Conservation (phyloP, 148 eudicot species). For the Camellia granthamiana region DNA sequence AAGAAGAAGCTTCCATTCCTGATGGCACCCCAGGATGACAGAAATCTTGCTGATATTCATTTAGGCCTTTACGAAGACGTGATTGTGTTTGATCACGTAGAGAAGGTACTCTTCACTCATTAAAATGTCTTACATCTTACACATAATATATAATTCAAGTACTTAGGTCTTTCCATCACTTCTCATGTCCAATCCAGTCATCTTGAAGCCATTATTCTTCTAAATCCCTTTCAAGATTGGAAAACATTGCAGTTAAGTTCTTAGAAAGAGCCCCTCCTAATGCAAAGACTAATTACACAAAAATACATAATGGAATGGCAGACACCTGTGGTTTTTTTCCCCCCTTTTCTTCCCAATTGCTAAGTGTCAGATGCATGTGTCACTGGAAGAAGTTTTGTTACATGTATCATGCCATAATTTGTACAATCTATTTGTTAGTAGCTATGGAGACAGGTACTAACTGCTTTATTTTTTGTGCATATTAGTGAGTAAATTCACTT, state of each 20-base stretch:
- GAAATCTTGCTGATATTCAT: conserved; percentile 51
- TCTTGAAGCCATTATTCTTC: conserved; percentile 1
- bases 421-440: not conserved
- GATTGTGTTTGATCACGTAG: conserved; percentile 53
- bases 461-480: conserved; percentile 2
- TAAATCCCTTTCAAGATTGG: not conserved
- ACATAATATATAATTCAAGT: not conserved
- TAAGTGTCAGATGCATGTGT: not conserved
- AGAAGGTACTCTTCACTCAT: conserved; percentile 35
- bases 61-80: conserved; percentile 56
- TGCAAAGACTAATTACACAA: not conserved
- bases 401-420: not conserved
- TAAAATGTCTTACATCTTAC: not conserved
- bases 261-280: not conserved
- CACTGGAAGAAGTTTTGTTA: not conserved
- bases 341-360: not conserved
- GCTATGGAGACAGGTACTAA: not conserved
- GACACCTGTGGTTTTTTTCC: not conserved
- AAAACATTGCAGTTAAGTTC: not conserved
- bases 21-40: conserved; percentile 47
- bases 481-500: not conserved
- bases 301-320: not conserved
- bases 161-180: not conserved
- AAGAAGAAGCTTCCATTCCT: conserved; percentile 47
- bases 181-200: conserved; percentile 3